Evolutionary conservation across 768 basidiomycete genomes (phyloP), one percentile per base, ranked within the genome.

Genomic region (Pleurotus tuber-regium): DNA sequence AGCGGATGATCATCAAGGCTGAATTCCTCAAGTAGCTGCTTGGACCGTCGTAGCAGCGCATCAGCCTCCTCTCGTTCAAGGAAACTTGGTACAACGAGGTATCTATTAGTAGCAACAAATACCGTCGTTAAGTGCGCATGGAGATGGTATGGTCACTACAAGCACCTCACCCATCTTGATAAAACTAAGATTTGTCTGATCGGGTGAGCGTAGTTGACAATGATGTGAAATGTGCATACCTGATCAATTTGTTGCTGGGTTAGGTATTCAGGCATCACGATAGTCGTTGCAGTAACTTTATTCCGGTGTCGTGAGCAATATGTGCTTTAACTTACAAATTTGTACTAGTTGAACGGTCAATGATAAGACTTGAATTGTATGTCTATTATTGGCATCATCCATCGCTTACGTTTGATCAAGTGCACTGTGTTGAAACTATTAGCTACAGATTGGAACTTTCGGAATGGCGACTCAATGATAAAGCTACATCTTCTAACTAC

Each of bases 21-120:
- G 65, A 98, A 96, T 18, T 88, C 80, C n/a, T 83, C 76, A 16
- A 98, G 73, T 12, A 98, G 76, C 55, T 84, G 67, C 56, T 83
- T 85, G 1, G 93, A 80, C n/a, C 88, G 83, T 12, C 59, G 63
- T 8, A 96, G 69, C 26, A 98, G 80, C 12, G 73, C 75, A 9
- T 70, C 61, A 0, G 86, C 79, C 33, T 89, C 83, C 8, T 76
- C 72, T n/a, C 61, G 51, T 4, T 70, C 65, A 47, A 95, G 73
- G 68, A 98, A 98, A 10, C 69, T 69, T 0, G 86, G 87, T 35
- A 99, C 61, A 49, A 91, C 68, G 35, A 97, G 77, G 59, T 95
- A 96, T 38, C 93, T 93, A 48, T 14, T 36, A 8, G 35, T n/a
- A 36, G 6, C 3, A 46, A 4, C 36, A 5, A 31, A 29, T 24